Base-by-base conservation (phyloP, 176 grass and related monocot species). In the Urochloa ruziziensis region DNA sequence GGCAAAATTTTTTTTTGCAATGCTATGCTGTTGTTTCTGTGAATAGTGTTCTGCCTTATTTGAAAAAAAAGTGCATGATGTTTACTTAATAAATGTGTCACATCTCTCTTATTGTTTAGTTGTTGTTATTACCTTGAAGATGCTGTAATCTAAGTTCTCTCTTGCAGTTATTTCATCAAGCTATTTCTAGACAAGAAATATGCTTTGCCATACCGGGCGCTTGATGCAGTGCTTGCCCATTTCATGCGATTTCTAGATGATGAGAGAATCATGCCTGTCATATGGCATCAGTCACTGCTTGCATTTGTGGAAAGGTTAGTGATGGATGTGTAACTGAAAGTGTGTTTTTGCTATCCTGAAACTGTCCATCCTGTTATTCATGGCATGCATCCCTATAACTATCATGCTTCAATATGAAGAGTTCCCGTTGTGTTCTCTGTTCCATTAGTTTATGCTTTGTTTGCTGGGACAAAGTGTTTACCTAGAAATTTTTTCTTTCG, bases 141-240 rank as follows among this genome's bases (percentile, higher is more conserved):
- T 74, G 73, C 3, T 79, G 44, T 74, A 74, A 68, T 19, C 42
- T 72, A 56, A 12, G 51, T n/a, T n/a, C 4, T 87, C 46, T 75
- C 19, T 83, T 85, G 86, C 93, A 98, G 96, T 87, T 98, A 98
- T 87, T 98, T 98, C 82, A 92, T 98, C 75, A 95, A 98, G 66
- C 80, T 98, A 79, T 90, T 98, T 87, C 62, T 98, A 28, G 96
- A 98, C 77, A 98, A 98, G 89, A 98, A 98, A 83, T 98, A 98
- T 87, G 91, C 93, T 82, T 87, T 98, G 89, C 93, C 93, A 66
- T 95, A 94, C 37, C 82, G 87, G 5, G 93, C 88, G 9, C 87
- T 98, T 54, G 96, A 98, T 92, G 86, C 93, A 25, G 89, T 95
- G 58, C 80, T 94, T 83, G 93, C 89, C 23, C 96, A 98, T 84